Evolutionary conservation across 768 basidiomycete genomes (phyloP).

Genomic region (Leccinum disarticulatum): DNA sequence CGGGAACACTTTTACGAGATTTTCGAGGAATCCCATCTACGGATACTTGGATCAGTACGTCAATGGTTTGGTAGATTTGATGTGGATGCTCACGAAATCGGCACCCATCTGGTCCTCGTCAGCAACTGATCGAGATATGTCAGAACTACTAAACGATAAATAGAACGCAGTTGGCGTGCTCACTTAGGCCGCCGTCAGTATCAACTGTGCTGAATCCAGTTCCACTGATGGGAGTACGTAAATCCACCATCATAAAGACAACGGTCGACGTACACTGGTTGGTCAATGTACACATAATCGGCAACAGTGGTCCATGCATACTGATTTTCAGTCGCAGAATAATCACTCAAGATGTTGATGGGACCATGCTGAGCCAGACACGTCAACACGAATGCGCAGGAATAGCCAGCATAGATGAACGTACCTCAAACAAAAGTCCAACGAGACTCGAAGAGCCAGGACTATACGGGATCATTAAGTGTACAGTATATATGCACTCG

Average conservation of each 20-base stretch:
- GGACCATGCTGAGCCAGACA: conserved; percentile 56
- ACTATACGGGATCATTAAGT: conserved; percentile 26
- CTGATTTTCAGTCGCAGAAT: conserved; percentile 45
- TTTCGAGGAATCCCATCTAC: conserved; percentile 68
- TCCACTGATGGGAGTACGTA: conserved; percentile 40
- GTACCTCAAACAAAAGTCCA: conserved; percentile 60
- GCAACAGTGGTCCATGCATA: conserved; percentile 58
- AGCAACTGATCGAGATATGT: conserved; percentile 35
- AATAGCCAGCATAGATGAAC: conserved; percentile 9
- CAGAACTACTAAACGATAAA: neutral
- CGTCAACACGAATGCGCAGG: neutral
- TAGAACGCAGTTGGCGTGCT: conserved; percentile 7
- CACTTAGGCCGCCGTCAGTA: conserved; percentile 56
- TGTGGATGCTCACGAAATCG: conserved; percentile 38
- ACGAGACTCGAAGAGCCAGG: conserved; percentile 68
- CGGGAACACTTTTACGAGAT: conserved; percentile 74
- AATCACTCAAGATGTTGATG: conserved; percentile 52
- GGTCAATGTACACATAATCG: conserved; percentile 65
- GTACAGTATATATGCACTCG: neutral
- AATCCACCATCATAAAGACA: neutral
- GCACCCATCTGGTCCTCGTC: conserved; percentile 62
- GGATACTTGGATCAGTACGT: too few relatives aligned
- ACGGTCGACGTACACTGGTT: conserved; percentile 48
- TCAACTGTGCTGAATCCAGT: conserved; percentile 65
- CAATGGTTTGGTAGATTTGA: neutral